A percentile compares a stretch with the other conserved stretches of the same genome.
phyloP scores from a whole-genome alignment of 441 rosid species.

The Codiaeum variegatum region DNA sequence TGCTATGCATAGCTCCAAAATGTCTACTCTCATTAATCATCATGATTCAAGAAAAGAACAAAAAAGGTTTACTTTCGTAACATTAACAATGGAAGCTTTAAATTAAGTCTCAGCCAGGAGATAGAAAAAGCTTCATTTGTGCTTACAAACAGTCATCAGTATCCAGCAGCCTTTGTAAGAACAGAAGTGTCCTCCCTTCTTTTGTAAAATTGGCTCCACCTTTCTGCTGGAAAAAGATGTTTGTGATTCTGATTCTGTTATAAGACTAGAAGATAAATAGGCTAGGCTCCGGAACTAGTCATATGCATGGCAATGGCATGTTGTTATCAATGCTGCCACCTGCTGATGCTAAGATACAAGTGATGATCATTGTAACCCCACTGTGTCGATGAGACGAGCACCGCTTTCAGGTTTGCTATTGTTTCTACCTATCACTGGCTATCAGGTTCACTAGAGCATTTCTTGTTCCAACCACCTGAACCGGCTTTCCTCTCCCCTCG shows the following conservation, averaged over 20 bases:
- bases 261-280: neutral
- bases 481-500: constrained; percentile 83
- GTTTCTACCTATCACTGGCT: constrained; percentile 45
- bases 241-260: neutral
- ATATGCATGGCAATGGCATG: neutral
- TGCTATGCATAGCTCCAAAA: neutral
- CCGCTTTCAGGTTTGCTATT: neutral
- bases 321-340: neutral
- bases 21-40: neutral
- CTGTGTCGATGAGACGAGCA: neutral
- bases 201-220: neutral
- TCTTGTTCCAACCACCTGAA: constrained; percentile 71
- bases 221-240: neutral
- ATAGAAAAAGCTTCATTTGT: neutral
- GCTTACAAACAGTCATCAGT: neutral
- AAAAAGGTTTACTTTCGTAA: neutral
- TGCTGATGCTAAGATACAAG: neutral
- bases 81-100: neutral
- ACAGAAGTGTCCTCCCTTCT: neutral
- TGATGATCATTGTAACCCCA: neutral
- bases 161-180: neutral
- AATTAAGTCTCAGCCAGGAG: neutral
- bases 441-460: constrained; percentile 65
- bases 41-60: neutral
- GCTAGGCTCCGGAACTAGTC: neutral